A percentile compares a stretch with the other conserved stretches of the same genome.
These are phyloP conservation scores for Xylaria multiplex DNA, from an alignment of 2,329 filamentous ascomycete genomes.

Conservation along the genomic window DNA sequence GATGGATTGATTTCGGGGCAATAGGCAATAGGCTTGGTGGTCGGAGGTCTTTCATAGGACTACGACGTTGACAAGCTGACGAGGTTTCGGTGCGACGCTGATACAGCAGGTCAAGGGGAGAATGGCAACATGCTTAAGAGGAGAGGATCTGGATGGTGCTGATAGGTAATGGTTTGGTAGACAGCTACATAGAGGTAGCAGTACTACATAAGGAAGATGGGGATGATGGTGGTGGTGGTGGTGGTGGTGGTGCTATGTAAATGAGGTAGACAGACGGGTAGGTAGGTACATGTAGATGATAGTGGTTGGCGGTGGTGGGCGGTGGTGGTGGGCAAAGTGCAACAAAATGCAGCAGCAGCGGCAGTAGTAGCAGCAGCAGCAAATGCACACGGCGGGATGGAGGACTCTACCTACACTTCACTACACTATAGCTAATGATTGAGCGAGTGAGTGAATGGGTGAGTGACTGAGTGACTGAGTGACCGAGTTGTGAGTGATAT, in stretches of 20 bases:
- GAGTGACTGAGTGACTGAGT: no score
- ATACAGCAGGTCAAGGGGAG: slow-evolving; percentile 30
- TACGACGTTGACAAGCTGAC: slow-evolving; percentile 24
- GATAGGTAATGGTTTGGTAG: slow-evolving; percentile 6
- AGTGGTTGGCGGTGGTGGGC: background rate
- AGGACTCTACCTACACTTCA: no score
- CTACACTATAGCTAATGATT: no score
- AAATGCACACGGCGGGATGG: no score
- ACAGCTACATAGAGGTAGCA: background rate
- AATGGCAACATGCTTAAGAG: slow-evolving; percentile 17
- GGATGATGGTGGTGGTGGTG: background rate
- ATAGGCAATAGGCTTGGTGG: slow-evolving; percentile 23
- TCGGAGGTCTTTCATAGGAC: slow-evolving; percentile 24
- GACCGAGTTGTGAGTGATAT: no score
- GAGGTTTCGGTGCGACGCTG: slow-evolving; percentile 37
- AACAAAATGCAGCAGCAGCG: no score
- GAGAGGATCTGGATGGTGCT: slow-evolving; percentile 20
- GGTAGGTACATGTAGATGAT: background rate
- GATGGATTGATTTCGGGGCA: slow-evolving; percentile 22
- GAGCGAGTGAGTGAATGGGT: no score
- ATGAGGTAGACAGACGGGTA: background rate
- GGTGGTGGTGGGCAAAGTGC: background rate
- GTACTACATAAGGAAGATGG: background rate
- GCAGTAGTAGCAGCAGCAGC: no score
- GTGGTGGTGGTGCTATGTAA: background rate